A percentile compares a stretch with the other conserved stretches of the same genome.
Evolutionary conservation across 371 early-diverging fungal genomes (phyloP).

Genomic region (Capillidium heterosporum): DNA sequence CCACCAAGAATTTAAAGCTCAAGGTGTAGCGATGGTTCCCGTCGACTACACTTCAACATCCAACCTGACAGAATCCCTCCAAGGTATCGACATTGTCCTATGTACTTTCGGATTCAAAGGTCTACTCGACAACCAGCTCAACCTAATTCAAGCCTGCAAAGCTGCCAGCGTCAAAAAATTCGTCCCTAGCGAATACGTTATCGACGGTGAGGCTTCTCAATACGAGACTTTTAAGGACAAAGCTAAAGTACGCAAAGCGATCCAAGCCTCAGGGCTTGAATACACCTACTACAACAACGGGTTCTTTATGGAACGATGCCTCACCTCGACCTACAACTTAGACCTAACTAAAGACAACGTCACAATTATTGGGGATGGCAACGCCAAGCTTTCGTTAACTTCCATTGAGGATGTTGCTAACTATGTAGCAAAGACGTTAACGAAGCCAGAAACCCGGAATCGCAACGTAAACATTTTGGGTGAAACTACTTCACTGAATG

Average conservation of each 20-base stretch:
- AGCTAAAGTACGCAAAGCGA: not conserved
- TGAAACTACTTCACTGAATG: not conserved
- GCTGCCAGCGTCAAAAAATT: not conserved
- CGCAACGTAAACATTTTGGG: not conserved
- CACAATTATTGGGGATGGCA: not conserved
- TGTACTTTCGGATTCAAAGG: not conserved
- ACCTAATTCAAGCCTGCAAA: not conserved
- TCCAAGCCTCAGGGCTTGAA: not conserved
- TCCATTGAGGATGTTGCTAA: not conserved
- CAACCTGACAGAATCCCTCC: too few relatives aligned
- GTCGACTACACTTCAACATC: too few relatives aligned
- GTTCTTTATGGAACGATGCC: not conserved
- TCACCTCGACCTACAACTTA: not conserved
- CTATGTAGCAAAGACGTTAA: not conserved
- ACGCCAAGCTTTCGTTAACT: not conserved
- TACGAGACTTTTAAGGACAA: not conserved
- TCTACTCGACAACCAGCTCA: not conserved
- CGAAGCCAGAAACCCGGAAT: not conserved
- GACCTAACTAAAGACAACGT: not conserved
- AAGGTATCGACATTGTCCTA: not conserved
- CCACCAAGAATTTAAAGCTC: too few relatives aligned
- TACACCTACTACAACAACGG: constrained; percentile 1
- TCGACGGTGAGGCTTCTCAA: not conserved
- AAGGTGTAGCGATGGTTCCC: too few relatives aligned
- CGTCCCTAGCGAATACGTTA: not conserved